Conservation (phyloP, 257 asterid species). For the Solanum arcanum region DNA sequence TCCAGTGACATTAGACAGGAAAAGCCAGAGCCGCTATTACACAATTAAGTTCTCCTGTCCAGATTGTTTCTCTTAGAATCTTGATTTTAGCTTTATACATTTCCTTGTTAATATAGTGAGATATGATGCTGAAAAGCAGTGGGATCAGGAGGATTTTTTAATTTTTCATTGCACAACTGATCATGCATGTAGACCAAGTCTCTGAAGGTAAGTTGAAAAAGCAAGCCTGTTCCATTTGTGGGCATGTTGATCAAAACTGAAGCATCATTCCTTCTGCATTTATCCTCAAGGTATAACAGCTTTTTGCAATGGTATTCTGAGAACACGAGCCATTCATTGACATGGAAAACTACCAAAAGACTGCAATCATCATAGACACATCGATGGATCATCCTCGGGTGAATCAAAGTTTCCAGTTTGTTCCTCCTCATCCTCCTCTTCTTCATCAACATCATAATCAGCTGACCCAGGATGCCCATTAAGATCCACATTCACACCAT, state of each 20-base stretch:
- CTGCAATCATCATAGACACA: background rate
- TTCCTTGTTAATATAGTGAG: background rate
- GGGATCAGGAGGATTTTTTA: background rate
- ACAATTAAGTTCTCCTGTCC: background rate
- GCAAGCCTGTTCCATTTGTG: background rate
- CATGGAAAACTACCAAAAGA: background rate
- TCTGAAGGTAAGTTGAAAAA: background rate
- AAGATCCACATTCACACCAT: constrained; percentile 67
- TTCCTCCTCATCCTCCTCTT: constrained; percentile 21
- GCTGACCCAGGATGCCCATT: constrained; percentile 71
- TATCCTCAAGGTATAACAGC: background rate
- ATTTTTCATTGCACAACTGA: background rate
- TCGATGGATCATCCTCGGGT: constrained; percentile 4
- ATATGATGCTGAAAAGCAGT: background rate
- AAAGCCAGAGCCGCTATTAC: background rate
- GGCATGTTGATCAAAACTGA: background rate
- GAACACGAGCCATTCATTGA: background rate
- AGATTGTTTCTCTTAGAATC: background rate
- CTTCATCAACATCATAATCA: constrained; percentile 45
- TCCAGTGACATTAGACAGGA: background rate
- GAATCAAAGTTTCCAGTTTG: background rate
- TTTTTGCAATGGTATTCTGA: background rate
- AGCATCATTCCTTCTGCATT: background rate
- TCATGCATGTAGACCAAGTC: background rate
- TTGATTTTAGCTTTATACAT: background rate